Evolutionary conservation across 768 basidiomycete genomes (phyloP).

Genomic region (Hericium coralloides): DNA sequence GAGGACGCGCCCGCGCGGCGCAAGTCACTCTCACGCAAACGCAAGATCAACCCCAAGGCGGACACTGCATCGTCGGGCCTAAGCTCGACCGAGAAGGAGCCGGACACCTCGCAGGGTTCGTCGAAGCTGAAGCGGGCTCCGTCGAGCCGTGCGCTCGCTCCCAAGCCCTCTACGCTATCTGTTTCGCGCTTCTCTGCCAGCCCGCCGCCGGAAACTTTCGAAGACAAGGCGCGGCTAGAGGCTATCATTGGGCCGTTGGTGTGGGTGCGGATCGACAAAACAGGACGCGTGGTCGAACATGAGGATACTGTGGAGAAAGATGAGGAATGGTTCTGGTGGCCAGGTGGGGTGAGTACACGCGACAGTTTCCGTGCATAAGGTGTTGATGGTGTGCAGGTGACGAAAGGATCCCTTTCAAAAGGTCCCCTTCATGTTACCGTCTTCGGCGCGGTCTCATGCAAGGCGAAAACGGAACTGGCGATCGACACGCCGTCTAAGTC

Average conservation of each 20-base stretch:
- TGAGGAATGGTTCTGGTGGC: conserved; percentile 52
- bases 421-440: conserved; percentile 22
- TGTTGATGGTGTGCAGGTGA: background rate
- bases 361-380: background rate
- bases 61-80: background rate
- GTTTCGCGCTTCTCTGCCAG: background rate
- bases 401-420: conserved; percentile 15
- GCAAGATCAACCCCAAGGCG: background rate
- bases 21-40: background rate
- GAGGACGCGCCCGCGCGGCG: background rate
- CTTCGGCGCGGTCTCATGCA: conserved; percentile 21
- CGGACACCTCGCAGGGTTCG: background rate
- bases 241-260: conserved; percentile 31
- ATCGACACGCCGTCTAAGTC: conserved; percentile 25
- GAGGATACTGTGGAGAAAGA: conserved; percentile 13
- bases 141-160: background rate
- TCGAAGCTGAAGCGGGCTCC: background rate
- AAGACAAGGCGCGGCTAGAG: conserved; percentile 13
- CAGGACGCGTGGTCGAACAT: conserved; percentile 19
- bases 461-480: conserved; percentile 14
- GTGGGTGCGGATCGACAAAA: conserved; percentile 44
- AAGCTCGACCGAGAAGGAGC: background rate
- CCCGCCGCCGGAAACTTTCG: background rate
- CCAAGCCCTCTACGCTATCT: background rate
- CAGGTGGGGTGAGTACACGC: conserved; percentile 42